Evolutionary conservation across 2,329 filamentous ascomycete species (phyloP), one percentile per base, ranked within the genome.

Genomic region (Paecilomyces dactylethromorphus): DNA sequence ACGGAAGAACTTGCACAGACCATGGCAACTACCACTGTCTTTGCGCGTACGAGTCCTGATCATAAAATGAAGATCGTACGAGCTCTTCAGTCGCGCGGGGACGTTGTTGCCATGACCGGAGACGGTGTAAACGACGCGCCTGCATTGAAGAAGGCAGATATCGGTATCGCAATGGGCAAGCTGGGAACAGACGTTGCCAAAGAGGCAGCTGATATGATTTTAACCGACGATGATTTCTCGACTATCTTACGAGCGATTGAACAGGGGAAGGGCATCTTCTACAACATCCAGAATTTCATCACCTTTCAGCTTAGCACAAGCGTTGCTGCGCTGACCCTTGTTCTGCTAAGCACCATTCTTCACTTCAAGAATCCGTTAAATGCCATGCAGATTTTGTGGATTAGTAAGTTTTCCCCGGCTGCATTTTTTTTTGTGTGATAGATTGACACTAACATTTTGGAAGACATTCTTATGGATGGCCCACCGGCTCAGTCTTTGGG

Each of bases 361-460:
- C 94, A 94, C 45, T 94, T 95, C 78, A 92, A 91, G 76, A 96
- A 94, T 71, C 95, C 94, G 53, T 82, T 99, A 61, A 99, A 99
- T 73, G 92, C 94, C 55, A 99, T 99, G 94, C 94, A 99, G 78
- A 99, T 99, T 79, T 83, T 99, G 50, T 99, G 94, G 94, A 99
- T 99, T 70, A 99, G 93, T 97, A 79, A 79, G 91, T 84, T 54
- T 24, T 31, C 24, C 52, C n/a, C 50, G 22, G 24, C 21, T n/a
- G 56, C 55, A 18, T 31, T 29, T 29, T 29, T 29, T 29, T 6
- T 49, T 53, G 15, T 50, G 31, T 11, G 21, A n/a, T 33, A 24
- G 21, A 45, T 33, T 35, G 31, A 59, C 50, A 62, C 71, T 75
- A 68, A 75, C 64, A 31, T 31, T 29, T 1, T 26, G 35, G 39